phyloP scores from a whole-genome alignment of 2,329 filamentous ascomycete genomes.

The Emmonsiellopsis sp. region DNA sequence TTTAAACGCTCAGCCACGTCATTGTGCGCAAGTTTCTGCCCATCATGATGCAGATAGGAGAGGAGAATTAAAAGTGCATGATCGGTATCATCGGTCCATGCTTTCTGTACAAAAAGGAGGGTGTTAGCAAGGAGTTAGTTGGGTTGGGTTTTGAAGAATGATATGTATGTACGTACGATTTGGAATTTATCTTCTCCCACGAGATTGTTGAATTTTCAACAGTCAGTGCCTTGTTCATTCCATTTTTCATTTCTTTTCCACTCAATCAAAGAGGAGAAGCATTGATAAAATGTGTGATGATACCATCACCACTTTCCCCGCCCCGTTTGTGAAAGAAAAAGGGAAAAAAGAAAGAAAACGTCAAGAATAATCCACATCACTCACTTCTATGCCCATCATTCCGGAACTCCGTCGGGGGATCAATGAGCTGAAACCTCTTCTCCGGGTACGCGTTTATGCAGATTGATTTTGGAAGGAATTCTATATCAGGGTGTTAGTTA shows the following conservation, averaged over 20 bases:
- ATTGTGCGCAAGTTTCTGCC: conserved; percentile 25
- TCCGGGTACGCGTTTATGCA: conserved; percentile 11
- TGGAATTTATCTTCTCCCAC: conserved; percentile 25
- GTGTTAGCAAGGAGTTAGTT: background rate
- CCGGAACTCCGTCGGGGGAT: conserved; percentile 12
- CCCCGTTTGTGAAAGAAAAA: no score
- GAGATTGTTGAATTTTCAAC: no score
- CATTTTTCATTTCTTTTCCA: no score
- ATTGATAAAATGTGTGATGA: no score
- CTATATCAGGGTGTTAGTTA: conserved; percentile 2
- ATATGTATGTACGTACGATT: conserved; percentile 1
- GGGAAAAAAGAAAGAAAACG: background rate
- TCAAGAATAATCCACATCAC: background rate
- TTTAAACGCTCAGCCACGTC: conserved; percentile 40
- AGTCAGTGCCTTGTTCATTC: no score
- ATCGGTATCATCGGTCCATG: conserved; percentile 50
- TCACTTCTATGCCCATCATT: conserved; percentile 14
- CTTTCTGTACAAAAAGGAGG: conserved; percentile 17
- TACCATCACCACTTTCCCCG: no score
- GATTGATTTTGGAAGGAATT: conserved; percentile 11
- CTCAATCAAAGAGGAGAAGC: no score
- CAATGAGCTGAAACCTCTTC: conserved; percentile 10
- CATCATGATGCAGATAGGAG: conserved; percentile 39
- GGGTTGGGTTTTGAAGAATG: no score
- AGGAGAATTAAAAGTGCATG: conserved; percentile 44